These are phyloP conservation scores for Allium sativum DNA, from an alignment of 106 monocot species.

Conservation along the genomic window DNA sequence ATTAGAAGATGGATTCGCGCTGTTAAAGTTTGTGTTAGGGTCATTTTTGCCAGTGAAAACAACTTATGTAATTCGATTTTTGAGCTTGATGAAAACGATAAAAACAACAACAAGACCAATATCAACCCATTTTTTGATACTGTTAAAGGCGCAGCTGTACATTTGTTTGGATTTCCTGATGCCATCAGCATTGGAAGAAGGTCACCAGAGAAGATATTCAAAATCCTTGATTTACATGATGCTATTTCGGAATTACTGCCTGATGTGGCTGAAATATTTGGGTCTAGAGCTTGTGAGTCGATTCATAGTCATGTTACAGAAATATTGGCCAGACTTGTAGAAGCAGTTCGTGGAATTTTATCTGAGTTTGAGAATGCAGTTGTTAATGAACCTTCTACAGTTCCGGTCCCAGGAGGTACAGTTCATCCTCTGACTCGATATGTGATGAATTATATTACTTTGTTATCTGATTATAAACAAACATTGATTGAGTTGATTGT, in stretches of 20 bases:
- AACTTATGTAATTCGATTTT: slow-evolving; percentile 39
- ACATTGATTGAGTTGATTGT: slow-evolving; percentile 58
- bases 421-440: slow-evolving; percentile 86
- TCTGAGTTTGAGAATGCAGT: slow-evolving; percentile 93
- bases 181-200: slow-evolving; percentile 61
- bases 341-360: slow-evolving; percentile 74
- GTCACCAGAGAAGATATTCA: slow-evolving; percentile 73
- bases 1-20: slow-evolving; percentile 86
- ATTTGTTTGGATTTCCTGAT: slow-evolving; percentile 58
- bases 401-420: slow-evolving; percentile 79
- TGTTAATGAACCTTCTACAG: slow-evolving; percentile 40
- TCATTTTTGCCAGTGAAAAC: slow-evolving; percentile 61
- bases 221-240: slow-evolving; percentile 62
- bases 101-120: too few relatives aligned
- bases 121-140: slow-evolving; percentile 35
- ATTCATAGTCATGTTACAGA: slow-evolving; percentile 52
- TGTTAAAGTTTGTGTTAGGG: slow-evolving; percentile 40
- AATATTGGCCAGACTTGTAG: slow-evolving; percentile 54
- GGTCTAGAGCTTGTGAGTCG: slow-evolving; percentile 27
- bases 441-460: slow-evolving; percentile 88
- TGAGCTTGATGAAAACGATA: slow-evolving; percentile 16
- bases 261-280: slow-evolving; percentile 36
- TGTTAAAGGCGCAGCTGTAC: slow-evolving; percentile 41
- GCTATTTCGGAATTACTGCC: slow-evolving; percentile 46
- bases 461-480: slow-evolving; percentile 71